Evolutionary conservation across 2,329 filamentous ascomycete species (phyloP), one percentile per base, ranked within the genome.

Genomic region (Colletotrichum karsti): DNA sequence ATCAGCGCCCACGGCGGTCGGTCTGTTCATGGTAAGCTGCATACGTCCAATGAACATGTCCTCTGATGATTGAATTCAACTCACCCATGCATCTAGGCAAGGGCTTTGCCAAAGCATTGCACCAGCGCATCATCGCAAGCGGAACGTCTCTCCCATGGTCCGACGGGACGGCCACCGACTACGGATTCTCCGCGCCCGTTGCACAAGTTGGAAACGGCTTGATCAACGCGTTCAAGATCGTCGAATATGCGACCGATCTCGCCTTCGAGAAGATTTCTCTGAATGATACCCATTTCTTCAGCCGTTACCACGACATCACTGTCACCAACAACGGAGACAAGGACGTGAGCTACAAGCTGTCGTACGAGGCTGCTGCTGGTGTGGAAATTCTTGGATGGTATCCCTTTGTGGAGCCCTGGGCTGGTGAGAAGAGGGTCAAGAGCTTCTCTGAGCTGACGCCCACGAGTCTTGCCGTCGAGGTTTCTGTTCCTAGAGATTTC

Each of bases 251-350:
- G 2, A 81, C 80, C 2, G 68, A 73, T 12, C 71, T 84, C 30
- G 75, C 77, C 10, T 79, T 78, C 5, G 76, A 78, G 30, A 81
- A 78, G 66, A 76, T 84, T 33, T 75, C 76, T 10, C 78, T 84
- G 67, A 84, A 84, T 63, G 83, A 85, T 65, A 84, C 82, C 3
- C 75, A 77, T 35, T 72, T 81, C 67, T 80, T 84, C 67, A 73
- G 74, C 28, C 70, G 63, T 30, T 70, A 72, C 33, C 70, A 72
- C 67, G 61, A 71, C 3, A 54, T 75, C n/a, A 69, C 63, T 41
- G 75, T 84, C 61, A 78, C 74, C 46, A 83, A 84, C 71, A 74
- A 74, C 24, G 80, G 76, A 33, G 70, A 72, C 26, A 70, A 74
- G 33, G 71, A 74, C 8, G 71, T 79, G 30, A 77, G 73, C 35